Evolutionary conservation across 1,284 basidiomycete genomes (phyloP).

Genomic region (Moesziomyces globuligerus): DNA sequence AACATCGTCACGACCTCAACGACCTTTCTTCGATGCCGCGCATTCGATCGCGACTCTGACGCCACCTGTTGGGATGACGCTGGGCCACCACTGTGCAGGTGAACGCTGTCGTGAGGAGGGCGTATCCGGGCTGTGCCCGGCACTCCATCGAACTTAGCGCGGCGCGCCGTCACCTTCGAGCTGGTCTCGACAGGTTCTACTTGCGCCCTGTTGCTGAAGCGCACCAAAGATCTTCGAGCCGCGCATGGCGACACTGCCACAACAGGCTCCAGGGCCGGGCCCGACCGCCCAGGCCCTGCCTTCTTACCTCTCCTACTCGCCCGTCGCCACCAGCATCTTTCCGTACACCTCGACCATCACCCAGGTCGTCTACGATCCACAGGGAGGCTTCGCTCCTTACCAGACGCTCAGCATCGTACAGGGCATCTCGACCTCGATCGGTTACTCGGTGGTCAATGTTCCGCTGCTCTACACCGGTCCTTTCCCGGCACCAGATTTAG

Average conservation of each 20-base stretch:
- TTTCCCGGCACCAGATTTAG: constrained; percentile 49
- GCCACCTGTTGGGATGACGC: constrained; percentile 10
- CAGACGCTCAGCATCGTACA: constrained; percentile 30
- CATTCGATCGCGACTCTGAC: background rate
- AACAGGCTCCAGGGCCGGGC: constrained; percentile 54
- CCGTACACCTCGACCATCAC: constrained; percentile 39
- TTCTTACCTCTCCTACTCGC: constrained; percentile 57
- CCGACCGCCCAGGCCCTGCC: constrained; percentile 57
- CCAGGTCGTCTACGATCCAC: constrained; percentile 51
- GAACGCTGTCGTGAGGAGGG: background rate
- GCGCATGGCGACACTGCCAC: constrained; percentile 45
- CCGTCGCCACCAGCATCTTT: constrained; percentile 26
- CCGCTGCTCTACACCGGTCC: constrained; percentile 58
- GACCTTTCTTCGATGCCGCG: background rate
- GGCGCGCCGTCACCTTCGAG: constrained; percentile 4
- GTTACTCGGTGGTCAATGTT: constrained; percentile 49
- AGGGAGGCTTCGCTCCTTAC: constrained; percentile 43
- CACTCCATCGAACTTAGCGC: background rate
- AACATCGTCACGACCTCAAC: background rate
- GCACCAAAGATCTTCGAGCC: background rate
- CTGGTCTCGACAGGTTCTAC: constrained; percentile 20
- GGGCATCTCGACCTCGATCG: constrained; percentile 38
- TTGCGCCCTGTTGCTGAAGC: no score
- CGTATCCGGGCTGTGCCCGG: constrained; percentile 29
- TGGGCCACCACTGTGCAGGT: background rate